A percentile compares a stretch with the other conserved stretches of the same genome.
These are phyloP conservation scores for Trametes gibbosa DNA, from an alignment of 768 basidiomycete genomes.

Conservation along the genomic window DNA sequence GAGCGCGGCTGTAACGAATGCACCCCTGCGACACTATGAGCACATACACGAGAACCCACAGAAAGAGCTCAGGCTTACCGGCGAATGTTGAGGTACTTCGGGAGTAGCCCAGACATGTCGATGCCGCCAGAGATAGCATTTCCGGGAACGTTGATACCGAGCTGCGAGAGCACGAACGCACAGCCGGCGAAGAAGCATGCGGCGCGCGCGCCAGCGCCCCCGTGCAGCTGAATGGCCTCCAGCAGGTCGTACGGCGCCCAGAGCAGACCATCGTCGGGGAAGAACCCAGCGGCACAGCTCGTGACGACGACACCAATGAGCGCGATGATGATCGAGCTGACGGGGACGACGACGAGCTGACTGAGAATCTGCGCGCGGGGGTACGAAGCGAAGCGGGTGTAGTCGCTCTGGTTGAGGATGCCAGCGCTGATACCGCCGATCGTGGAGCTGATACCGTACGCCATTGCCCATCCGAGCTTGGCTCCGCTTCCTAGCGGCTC, in stretches of 20 bases:
- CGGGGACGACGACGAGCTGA: slow-evolving; percentile 17
- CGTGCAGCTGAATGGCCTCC: slow-evolving; percentile 12
- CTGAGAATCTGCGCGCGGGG: slow-evolving; percentile 11
- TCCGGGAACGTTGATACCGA: slow-evolving; percentile 24
- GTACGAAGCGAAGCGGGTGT: slow-evolving; percentile 20
- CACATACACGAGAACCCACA: neutral
- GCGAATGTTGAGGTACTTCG: slow-evolving; percentile 42
- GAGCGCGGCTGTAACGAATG: slow-evolving; percentile 31
- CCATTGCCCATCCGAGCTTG: slow-evolving; percentile 21
- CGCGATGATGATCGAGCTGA: slow-evolving; percentile 13
- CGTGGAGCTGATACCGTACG: slow-evolving; percentile 19
- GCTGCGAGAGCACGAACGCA: slow-evolving; percentile 22
- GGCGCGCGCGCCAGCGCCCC: slow-evolving; percentile 20
- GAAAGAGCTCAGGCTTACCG: slow-evolving; percentile 27
- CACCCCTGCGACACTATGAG: slow-evolving; percentile 25
- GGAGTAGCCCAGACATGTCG: slow-evolving; percentile 41
- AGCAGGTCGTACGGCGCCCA: slow-evolving; percentile 28
- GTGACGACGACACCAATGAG: slow-evolving; percentile 23
- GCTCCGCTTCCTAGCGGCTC: slow-evolving; percentile 3
- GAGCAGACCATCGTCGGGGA: slow-evolving; percentile 19
- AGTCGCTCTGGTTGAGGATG: slow-evolving; percentile 25
- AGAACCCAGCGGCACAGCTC: slow-evolving; percentile 19
- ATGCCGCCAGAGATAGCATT: slow-evolving; percentile 26
- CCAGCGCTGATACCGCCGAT: slow-evolving; percentile 22
- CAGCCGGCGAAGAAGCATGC: slow-evolving; percentile 25